phyloP scores from a whole-genome alignment of 805 yeast species.

The Maudiozyma turicensis region DNA sequence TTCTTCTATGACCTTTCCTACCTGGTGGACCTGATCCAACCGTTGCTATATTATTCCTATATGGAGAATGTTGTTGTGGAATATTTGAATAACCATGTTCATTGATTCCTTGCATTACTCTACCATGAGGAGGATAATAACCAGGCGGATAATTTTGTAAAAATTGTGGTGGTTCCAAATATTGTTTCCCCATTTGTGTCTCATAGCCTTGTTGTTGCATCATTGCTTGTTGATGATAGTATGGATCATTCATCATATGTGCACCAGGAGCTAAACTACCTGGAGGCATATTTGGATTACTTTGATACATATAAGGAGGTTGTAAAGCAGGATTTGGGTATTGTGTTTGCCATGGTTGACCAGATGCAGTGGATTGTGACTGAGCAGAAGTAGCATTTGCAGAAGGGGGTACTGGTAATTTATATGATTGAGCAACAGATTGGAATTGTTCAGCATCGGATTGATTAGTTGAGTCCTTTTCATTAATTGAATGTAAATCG shows the following conservation, averaged over 20 bases:
- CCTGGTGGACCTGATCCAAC: neutral
- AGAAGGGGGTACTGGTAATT: neutral
- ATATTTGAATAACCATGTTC: neutral
- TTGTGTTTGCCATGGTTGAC: neutral
- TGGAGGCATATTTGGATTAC: neutral
- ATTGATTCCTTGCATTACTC: neutral
- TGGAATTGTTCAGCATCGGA: neutral
- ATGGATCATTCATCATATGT: neutral
- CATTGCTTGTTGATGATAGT: neutral
- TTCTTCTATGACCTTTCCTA: conserved; percentile 16
- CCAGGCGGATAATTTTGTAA: neutral
- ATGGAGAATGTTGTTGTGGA: conserved; percentile 1
- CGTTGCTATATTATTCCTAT: neutral
- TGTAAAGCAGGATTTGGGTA: neutral
- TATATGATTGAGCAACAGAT: neutral
- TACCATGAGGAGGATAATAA: neutral
- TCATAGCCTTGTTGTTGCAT: neutral
- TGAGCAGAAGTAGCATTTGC: neutral
- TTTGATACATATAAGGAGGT: conserved; percentile 3
- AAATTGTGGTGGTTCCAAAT: conserved; percentile 1
- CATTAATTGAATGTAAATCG: conserved; percentile 9
- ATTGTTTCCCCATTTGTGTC: conserved; percentile 1
- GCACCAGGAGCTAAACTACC: conserved; percentile 1
- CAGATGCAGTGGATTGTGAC: neutral
- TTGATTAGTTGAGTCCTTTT: conserved; percentile 1